phyloP scores from a whole-genome alignment of 2,329 filamentous ascomycete genomes.

The Fusarium sororula region DNA sequence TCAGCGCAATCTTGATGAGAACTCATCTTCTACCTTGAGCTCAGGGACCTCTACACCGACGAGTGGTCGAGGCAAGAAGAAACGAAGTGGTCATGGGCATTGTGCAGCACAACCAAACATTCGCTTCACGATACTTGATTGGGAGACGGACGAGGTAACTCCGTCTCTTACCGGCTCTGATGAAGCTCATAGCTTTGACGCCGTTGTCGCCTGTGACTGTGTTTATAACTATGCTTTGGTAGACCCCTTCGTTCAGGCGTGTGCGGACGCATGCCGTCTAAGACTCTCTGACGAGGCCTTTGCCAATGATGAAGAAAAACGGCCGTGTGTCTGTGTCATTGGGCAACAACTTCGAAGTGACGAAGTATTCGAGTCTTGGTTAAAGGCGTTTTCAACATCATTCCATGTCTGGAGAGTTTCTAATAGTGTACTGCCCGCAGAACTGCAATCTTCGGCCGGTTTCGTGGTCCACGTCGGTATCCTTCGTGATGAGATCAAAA shows the following conservation, averaged over 20 bases:
- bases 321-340: conserved; percentile 77
- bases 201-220: conserved; percentile 88
- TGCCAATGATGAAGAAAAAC: conserved; percentile 20
- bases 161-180: conserved; percentile 50
- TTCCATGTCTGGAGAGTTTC: conserved; percentile 84
- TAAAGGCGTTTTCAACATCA: conserved; percentile 69
- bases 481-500: conserved; percentile 52
- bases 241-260: conserved; percentile 82
- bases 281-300: conserved; percentile 45
- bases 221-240: conserved; percentile 94
- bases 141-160: conserved; percentile 74
- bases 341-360: conserved; percentile 89
- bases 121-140: conserved; percentile 75
- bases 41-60: conserved; percentile 16
- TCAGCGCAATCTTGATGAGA: conserved; percentile 78
- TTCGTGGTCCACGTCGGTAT: conserved; percentile 86
- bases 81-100: conserved; percentile 17
- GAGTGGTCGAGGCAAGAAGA: conserved; percentile 28
- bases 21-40: conserved; percentile 47
- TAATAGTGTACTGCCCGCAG: conserved; percentile 67
- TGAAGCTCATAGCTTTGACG: conserved; percentile 66
- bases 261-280: conserved; percentile 76
- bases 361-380: conserved; percentile 86
- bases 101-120: conserved; percentile 52
- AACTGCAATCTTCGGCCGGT: conserved; percentile 71